Evolutionary conservation across 805 yeast species (phyloP).

Genomic region (Pichia pseudocactophila): DNA sequence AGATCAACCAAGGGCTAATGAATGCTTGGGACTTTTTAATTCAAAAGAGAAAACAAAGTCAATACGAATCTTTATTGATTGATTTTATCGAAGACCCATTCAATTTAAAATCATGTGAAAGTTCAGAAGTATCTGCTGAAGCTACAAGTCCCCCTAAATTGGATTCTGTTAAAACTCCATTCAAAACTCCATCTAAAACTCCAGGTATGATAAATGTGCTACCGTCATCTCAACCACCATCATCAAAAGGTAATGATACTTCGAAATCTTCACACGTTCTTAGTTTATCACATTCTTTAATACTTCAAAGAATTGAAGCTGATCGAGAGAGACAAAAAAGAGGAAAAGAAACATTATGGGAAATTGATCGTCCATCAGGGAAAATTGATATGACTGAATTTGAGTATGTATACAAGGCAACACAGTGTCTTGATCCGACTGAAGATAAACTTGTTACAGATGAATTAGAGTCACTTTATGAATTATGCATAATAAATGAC

Average conservation of each 20-base stretch:
- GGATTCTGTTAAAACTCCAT: not conserved
- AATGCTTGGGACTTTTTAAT: slow-evolving; percentile 40
- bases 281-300: slow-evolving; percentile 34
- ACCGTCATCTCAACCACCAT: not conserved
- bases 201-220: not conserved
- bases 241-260: not conserved
- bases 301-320: slow-evolving; percentile 76
- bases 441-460: slow-evolving; percentile 19
- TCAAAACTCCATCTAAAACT: slow-evolving; percentile 1
- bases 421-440: slow-evolving; percentile 10
- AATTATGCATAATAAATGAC: slow-evolving; percentile 5
- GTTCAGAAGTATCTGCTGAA: not conserved
- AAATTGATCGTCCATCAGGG: slow-evolving; percentile 38
- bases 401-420: slow-evolving; percentile 20
- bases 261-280: slow-evolving; percentile 3
- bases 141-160: not conserved
- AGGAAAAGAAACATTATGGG: slow-evolving; percentile 75
- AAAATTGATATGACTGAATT: slow-evolving; percentile 25
- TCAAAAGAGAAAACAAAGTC: slow-evolving; percentile 40
- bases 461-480: slow-evolving; percentile 19
- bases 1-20: slow-evolving; percentile 11
- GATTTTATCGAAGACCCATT: slow-evolving; percentile 25
- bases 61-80: slow-evolving; percentile 38
- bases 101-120: not conserved
- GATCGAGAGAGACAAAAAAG: slow-evolving; percentile 88